phyloP scores from a whole-genome alignment of 345 rosid genomes.

The Litchi chinensis region DNA sequence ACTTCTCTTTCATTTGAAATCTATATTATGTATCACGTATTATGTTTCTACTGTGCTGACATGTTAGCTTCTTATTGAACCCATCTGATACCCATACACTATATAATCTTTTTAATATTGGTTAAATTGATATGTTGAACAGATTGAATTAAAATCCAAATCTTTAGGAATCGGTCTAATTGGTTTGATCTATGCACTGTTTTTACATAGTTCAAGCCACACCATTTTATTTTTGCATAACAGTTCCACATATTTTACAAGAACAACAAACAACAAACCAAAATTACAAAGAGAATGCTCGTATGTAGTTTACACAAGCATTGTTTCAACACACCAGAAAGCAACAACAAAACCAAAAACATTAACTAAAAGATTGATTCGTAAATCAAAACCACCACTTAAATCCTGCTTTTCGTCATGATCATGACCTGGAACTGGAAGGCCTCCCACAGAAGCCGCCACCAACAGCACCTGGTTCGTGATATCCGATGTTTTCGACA shows the following conservation, averaged over 20 bases:
- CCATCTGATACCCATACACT: too few relatives aligned
- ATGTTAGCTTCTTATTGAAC: too few relatives aligned
- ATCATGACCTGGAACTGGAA: slow-evolving; percentile 12
- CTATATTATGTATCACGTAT: too few relatives aligned
- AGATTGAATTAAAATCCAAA: too few relatives aligned
- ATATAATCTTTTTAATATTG: too few relatives aligned
- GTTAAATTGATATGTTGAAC: too few relatives aligned
- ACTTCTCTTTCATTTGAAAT: too few relatives aligned
- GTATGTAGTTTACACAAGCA: not conserved
- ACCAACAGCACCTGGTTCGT: slow-evolving; percentile 28
- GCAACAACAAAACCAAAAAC: not conserved
- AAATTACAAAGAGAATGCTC: not conserved
- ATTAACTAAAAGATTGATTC: not conserved
- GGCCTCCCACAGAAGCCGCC: not conserved
- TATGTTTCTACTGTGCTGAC: too few relatives aligned
- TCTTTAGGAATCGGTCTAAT: too few relatives aligned
- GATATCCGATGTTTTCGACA: slow-evolving; percentile 60
- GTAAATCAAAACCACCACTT: not conserved
- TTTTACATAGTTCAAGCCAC: not conserved
- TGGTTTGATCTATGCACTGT: too few relatives aligned
- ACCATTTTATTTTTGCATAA: not conserved
- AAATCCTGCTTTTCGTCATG: slow-evolving; percentile 18
- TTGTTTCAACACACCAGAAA: slow-evolving; percentile 9
- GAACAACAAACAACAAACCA: not conserved
- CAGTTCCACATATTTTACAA: not conserved